Base-by-base conservation (phyloP, 208 protist species). In the Wallacemonas sp. region DNA sequence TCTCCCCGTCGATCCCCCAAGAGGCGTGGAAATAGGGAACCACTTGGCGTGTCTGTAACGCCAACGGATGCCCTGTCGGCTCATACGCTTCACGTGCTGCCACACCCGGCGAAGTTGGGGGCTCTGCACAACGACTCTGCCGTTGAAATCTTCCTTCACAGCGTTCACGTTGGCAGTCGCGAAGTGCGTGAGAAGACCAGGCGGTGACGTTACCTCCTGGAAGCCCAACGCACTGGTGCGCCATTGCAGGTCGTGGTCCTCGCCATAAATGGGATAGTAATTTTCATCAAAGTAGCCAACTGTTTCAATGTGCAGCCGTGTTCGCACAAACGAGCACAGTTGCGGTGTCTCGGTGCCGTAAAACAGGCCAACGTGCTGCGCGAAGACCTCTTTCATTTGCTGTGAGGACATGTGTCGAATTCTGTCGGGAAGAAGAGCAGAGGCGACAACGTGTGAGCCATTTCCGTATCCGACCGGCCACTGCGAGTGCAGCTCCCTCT, bases 251-350 rank as follows among this genome's bases (percentile, higher is more conserved):
- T 86, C 79, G 64, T 74, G 45, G 55, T 89, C 82, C 54, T 89
- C 82, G 20, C 77, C 72, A 61, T 86, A 85, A 22, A 67, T 62
- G 0, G 82, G 82, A 62, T 76, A 89, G 46, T 69, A 83, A 62
- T 89, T 89, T 46, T 89, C 79, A 48, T 89, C 82, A 12, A 83
- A 77, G 22, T 81, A 67, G 1, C 79, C 83, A 2, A 79, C 79
- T 1, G 74, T 81, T 3, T 54, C 72, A 11, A 89, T 45, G n/a
- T 62, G 36, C 12, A 85, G 71, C 7, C 79, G 83, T 14, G 79
- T 72, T 16, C 82, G 25, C 18, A 61, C 70, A 41, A 82, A 82
- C 1, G 67, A 44, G 25, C 68, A 68, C 70, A 82, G 69, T 52
- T 61, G 67, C 7, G n/a, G 14, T 5, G 29, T 36, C 29, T 25